A percentile compares a stretch with the other conserved stretches of the same genome.
Evolutionary conservation across 345 rosid species (phyloP).

Genomic region (Hibiscus mutabilis): DNA sequence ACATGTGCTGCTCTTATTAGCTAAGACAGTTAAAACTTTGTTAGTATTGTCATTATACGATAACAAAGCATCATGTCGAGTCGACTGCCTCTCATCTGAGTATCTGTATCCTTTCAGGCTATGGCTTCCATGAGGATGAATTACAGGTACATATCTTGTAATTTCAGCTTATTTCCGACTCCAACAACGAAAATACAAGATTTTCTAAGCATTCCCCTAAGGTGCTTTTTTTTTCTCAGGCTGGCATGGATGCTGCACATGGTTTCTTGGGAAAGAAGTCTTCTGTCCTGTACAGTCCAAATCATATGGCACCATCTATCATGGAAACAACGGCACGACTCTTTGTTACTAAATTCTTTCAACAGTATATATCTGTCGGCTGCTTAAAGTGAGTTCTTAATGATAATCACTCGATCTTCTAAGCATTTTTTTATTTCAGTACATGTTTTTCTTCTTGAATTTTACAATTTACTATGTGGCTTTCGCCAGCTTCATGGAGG

Average conservation of each 20-base stretch:
- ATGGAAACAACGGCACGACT: conserved; percentile 61
- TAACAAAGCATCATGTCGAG: background rate
- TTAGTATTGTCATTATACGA: background rate
- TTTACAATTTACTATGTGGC: background rate
- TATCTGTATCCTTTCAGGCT: conserved; percentile 43
- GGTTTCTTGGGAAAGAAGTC: conserved; percentile 46
- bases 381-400: conserved; percentile 51
- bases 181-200: background rate
- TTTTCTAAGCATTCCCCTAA: background rate
- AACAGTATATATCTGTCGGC: conserved; percentile 61
- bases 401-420: background rate
- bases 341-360: conserved; percentile 66
- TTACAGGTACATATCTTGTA: conserved; percentile 44
- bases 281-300: conserved; percentile 42
- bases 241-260: conserved; percentile 67
- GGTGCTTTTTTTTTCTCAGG: conserved; percentile 30
- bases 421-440: background rate
- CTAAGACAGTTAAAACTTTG: background rate
- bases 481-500: conserved; percentile 59
- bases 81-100: background rate
- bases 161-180: background rate
- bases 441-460: background rate
- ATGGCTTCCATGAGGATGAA: conserved; percentile 89
- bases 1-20: background rate
- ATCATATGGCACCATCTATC: conserved; percentile 66